Percentiles rank a stretch among this genome's conserved stretches.
Evolutionary conservation across 768 basidiomycete genomes (phyloP).

Genomic region (Coprinopsis marcescibilis): DNA sequence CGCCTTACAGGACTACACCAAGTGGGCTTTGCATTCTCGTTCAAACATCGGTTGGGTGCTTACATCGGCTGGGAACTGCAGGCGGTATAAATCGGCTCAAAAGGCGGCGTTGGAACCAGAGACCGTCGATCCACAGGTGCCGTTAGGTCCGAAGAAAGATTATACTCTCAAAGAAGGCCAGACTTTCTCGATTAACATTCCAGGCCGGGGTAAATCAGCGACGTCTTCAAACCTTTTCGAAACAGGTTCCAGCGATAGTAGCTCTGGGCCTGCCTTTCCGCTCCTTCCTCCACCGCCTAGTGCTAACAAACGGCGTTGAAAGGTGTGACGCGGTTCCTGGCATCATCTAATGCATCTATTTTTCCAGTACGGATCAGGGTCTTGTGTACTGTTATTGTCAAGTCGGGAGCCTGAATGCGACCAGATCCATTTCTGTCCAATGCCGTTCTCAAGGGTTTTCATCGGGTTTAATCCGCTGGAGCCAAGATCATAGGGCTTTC

Average conservation of each 20-base stretch:
- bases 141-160: constrained; percentile 88
- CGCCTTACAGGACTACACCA: constrained; percentile 80
- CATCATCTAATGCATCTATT: neutral
- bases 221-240: constrained; percentile 34
- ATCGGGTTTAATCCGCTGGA: neutral
- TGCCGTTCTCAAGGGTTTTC: neutral
- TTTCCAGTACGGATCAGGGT: neutral
- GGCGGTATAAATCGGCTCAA: constrained; percentile 58
- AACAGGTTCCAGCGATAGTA: constrained; percentile 17
- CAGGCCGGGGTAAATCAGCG: constrained; percentile 56
- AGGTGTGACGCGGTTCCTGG: neutral
- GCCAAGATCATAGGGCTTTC: too few relatives aligned
- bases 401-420: too few relatives aligned
- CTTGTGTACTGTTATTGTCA: too few relatives aligned
- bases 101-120: constrained; percentile 42
- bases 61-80: too few relatives aligned
- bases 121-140: constrained; percentile 31
- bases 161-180: constrained; percentile 93
- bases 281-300: constrained; percentile 83
- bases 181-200: constrained; percentile 88
- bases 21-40: constrained; percentile 37
- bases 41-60: too few relatives aligned
- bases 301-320: constrained; percentile 43
- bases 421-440: too few relatives aligned
- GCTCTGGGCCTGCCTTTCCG: constrained; percentile 44